Conservation (phyloP, 2,329 filamentous ascomycete genomes). For the Colletotrichum liaoningense region DNA sequence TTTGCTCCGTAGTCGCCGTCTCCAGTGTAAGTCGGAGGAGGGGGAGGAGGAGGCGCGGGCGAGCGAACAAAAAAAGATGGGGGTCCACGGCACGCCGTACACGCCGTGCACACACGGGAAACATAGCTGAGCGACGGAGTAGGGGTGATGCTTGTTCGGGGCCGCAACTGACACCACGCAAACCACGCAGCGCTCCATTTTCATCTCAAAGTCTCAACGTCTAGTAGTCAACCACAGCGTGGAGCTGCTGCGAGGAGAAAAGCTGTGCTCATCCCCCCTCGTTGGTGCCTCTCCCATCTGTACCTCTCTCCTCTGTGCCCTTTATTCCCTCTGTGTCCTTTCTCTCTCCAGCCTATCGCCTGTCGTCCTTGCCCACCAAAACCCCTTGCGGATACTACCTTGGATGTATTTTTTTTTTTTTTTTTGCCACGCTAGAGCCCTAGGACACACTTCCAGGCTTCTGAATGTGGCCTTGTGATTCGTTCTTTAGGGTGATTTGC, state of each 20-base stretch:
- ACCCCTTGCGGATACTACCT: neutral
- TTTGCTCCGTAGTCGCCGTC: neutral
- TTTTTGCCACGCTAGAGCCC: neutral
- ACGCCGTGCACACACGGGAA: neutral
- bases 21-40: neutral
- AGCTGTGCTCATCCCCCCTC: neutral
- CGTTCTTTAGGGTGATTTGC: neutral
- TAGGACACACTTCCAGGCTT: too few relatives aligned
- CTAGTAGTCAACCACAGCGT: neutral
- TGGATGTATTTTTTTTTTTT: neutral
- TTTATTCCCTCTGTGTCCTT: neutral
- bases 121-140: conserved; percentile 11
- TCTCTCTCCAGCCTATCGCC: neutral
- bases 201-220: neutral
- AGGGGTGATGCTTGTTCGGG: conserved; percentile 33
- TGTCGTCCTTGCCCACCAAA: neutral
- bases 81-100: neutral
- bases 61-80: conserved; percentile 1
- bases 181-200: neutral
- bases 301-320: neutral
- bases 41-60: neutral
- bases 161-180: conserved; percentile 4
- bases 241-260: neutral
- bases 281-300: neutral
- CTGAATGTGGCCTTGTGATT: neutral